Base-by-base conservation (phyloP, 106 monocot genomes). In the Apostasia shenzhenica region DNA sequence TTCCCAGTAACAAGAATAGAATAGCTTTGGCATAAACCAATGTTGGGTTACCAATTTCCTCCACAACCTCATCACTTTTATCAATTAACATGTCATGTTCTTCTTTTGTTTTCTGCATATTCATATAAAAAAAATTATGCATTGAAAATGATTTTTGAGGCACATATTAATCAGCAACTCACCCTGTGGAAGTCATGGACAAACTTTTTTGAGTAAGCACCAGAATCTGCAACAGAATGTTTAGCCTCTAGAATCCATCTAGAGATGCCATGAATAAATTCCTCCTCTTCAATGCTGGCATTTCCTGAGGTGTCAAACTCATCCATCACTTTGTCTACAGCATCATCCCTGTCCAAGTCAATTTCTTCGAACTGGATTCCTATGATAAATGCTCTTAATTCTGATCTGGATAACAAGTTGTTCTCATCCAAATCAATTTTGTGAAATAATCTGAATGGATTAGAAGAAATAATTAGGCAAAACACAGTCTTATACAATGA, bases 241-340 rank as follows among this genome's bases (percentile, higher is more conserved):
- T 77, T 80, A 47, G 89, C 89, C 62, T 89, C 82, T 54, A 66
- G 55, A 41, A 97, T 78, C 95, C 94, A 95, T 75, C 73, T 91
- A 49, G 71, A 75, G 2, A 86, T 85, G 55, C 85, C 94, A 26
- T 13, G 55, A 59, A 86, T 54, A 63, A 95, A 95, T 63, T 86
- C 94, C 1, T 56, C 37, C 62, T 77, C 73, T 66, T 88, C 73
- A 43, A 95, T 85, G 48, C 0, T 57, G 9, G 39, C 58, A 83
- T 95, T 78, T 0, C 70, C 44, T 14, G 91, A 91, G 62, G 77
- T 88, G 77, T 95, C 94, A 72, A 95, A 91, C 55, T 91, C 94
- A 48, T 26, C 57, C 94, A 95, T 91, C 51, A 95, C 57, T 70
- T 80, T 78, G 9, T 79, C 77, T 13, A 82, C 82, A 56, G 77